Conservation (phyloP, 768 basidiomycete species). For the Podaxis sp. region DNA sequence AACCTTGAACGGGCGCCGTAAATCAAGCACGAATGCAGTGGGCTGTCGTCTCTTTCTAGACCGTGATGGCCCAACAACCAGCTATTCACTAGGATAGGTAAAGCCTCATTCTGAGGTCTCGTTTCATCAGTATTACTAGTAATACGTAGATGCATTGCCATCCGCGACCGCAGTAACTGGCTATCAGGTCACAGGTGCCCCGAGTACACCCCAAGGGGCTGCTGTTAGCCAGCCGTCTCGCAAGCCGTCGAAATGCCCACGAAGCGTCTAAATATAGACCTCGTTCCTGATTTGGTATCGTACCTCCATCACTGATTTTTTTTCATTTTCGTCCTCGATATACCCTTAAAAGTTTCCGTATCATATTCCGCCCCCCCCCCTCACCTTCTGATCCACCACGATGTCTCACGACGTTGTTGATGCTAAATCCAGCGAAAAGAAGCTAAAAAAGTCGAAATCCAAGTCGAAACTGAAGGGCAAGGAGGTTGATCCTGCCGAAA, state of each 20-base stretch:
- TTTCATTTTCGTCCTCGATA: background rate
- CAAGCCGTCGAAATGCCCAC: background rate
- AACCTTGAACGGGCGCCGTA: no score
- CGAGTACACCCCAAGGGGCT: no score
- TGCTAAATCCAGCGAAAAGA: constrained; percentile 15
- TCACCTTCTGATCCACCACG: background rate
- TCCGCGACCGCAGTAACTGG: no score
- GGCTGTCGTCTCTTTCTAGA: background rate
- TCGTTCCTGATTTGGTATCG: background rate
- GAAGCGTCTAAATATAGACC: background rate
- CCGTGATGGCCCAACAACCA: background rate
- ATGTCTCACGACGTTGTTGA: background rate
- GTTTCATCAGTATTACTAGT: no score
- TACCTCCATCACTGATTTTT: background rate
- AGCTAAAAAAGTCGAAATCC: constrained; percentile 22
- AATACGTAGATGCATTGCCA: no score
- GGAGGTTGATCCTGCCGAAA: constrained; percentile 7
- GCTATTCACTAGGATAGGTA: no score
- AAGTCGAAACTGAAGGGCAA: constrained; percentile 25
- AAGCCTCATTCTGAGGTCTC: no score
- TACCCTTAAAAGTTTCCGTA: background rate
- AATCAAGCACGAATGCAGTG: no score
- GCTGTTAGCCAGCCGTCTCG: background rate
- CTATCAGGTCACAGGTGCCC: no score
- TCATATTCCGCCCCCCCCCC: background rate